phyloP scores from a whole-genome alignment of 495 filamentous ascomycete genomes.

The Hypoxylon crocopeplum region DNA sequence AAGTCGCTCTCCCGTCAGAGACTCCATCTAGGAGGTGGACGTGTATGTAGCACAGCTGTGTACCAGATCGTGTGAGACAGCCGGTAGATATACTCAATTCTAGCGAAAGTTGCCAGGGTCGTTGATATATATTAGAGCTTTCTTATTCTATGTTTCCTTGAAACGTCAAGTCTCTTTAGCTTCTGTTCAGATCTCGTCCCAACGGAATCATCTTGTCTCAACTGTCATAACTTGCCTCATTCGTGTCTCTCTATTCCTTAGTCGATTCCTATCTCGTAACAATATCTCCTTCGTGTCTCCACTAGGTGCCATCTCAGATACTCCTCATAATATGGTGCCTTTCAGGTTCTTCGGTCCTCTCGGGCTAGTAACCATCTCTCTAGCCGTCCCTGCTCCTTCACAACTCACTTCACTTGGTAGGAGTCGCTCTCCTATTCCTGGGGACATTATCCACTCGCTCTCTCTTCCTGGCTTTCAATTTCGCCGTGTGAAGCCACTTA shows the following conservation, averaged over 20 bases:
- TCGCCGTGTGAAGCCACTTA: constrained; percentile 5
- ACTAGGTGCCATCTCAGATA: too few relatives aligned
- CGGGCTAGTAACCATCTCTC: background rate
- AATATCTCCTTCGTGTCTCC: background rate
- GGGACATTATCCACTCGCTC: constrained; percentile 9
- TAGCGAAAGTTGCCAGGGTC: too few relatives aligned
- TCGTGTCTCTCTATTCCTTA: too few relatives aligned
- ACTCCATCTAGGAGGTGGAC: too few relatives aligned
- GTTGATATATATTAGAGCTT: too few relatives aligned
- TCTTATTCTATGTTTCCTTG: too few relatives aligned
- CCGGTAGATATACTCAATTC: too few relatives aligned
- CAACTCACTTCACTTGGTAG: background rate
- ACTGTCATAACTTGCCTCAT: background rate
- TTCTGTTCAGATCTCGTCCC: background rate
- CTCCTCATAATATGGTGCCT: background rate
- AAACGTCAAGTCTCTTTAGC: background rate
- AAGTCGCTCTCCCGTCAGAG: too few relatives aligned
- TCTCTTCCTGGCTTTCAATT: constrained; percentile 19
- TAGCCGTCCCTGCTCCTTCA: background rate
- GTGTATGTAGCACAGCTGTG: too few relatives aligned
- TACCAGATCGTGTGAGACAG: too few relatives aligned
- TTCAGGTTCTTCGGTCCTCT: background rate
- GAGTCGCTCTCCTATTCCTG: background rate
- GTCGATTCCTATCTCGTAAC: too few relatives aligned
- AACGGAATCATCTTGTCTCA: background rate